Evolutionary conservation across 2,329 filamentous ascomycete genomes (phyloP).

Genomic region (Decorospora gaudefroyi): DNA sequence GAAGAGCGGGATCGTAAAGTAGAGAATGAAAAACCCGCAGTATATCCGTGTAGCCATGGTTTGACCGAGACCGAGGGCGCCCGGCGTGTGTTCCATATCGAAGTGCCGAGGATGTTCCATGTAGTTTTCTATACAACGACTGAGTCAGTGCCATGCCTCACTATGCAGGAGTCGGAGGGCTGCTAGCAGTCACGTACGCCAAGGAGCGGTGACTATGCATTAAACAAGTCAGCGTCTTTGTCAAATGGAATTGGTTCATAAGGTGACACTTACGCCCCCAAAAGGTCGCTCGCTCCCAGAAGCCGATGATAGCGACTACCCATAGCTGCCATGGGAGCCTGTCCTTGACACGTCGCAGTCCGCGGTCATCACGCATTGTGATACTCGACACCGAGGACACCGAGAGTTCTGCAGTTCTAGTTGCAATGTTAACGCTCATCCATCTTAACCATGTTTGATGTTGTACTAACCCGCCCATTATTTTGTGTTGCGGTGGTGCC

Average conservation of each 20-base stretch:
- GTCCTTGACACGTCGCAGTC: slow-evolving; percentile 29
- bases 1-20: slow-evolving; percentile 47
- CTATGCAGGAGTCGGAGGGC: background rate
- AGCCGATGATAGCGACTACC: slow-evolving; percentile 31
- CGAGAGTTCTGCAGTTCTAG: background rate
- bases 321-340: slow-evolving; percentile 32
- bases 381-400: slow-evolving; percentile 1
- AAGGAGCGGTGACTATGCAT: slow-evolving; percentile 35
- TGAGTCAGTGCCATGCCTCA: slow-evolving; percentile 3
- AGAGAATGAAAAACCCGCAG: slow-evolving; percentile 61
- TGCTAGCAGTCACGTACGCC: slow-evolving; percentile 34
- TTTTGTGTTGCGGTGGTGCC: too few relatives aligned
- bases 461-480: slow-evolving; percentile 2
- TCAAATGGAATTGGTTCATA: slow-evolving; percentile 14
- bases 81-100: slow-evolving; percentile 41
- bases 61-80: slow-evolving; percentile 42
- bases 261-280: slow-evolving; percentile 25
- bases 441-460: too few relatives aligned
- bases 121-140: slow-evolving; percentile 48
- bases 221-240: slow-evolving; percentile 4
- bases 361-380: slow-evolving; percentile 5
- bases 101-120: slow-evolving; percentile 44
- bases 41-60: slow-evolving; percentile 57
- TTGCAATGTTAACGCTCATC: too few relatives aligned
- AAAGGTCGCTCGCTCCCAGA: slow-evolving; percentile 38